phyloP scores from a whole-genome alignment of 345 rosid genomes.

The Aegle marmelos region DNA sequence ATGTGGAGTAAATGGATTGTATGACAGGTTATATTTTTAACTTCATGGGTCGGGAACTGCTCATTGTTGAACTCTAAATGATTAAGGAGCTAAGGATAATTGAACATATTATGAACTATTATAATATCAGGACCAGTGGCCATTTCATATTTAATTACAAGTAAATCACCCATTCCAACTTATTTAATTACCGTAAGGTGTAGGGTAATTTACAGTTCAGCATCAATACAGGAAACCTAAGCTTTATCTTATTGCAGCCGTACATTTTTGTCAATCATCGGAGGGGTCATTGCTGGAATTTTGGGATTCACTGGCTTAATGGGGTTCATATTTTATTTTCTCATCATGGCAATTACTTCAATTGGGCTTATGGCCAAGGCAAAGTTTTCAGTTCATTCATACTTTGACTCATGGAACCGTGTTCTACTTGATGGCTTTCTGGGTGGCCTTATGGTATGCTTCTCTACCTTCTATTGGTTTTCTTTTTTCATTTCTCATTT shows the following conservation, averaged over 20 bases:
- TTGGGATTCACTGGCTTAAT: constrained; percentile 77
- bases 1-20: background rate
- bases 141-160: background rate
- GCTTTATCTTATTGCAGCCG: constrained; percentile 55
- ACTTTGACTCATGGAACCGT: constrained; percentile 80
- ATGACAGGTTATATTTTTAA: background rate
- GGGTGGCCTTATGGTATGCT: constrained; percentile 88
- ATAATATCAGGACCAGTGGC: background rate
- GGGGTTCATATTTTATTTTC: constrained; percentile 80
- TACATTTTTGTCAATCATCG: constrained; percentile 86
- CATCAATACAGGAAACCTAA: constrained; percentile 1
- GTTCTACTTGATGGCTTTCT: constrained; percentile 72
- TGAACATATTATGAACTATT: background rate
- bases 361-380: constrained; percentile 82
- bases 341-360: constrained; percentile 82
- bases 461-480: background rate
- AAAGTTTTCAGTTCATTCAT: constrained; percentile 66
- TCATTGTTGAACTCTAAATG: background rate
- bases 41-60: background rate
- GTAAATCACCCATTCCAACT: background rate
- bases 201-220: background rate
- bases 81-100: background rate
- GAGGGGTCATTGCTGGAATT: constrained; percentile 90
- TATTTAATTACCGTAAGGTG: background rate
- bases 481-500: background rate